Conservation (phyloP, 2,329 filamentous ascomycete species). For the Penicillium concentricum region DNA sequence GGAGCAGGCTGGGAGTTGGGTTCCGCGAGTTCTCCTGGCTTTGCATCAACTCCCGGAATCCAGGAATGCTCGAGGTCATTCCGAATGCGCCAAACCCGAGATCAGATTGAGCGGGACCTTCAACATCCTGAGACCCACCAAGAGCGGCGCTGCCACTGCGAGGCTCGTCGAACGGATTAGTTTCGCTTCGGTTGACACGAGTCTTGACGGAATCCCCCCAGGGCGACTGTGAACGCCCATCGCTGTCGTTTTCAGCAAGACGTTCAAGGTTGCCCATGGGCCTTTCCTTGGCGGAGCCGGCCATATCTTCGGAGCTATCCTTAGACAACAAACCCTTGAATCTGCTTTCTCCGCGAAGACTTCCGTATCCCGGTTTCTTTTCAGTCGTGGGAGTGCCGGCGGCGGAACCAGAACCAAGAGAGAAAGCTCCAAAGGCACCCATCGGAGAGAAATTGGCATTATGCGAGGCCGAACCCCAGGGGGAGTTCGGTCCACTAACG, state of each 20-base stretch:
- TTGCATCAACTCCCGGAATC: conserved; percentile 58
- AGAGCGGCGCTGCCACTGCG: conserved; percentile 64
- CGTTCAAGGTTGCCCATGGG: conserved; percentile 52
- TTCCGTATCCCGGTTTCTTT: conserved; percentile 68
- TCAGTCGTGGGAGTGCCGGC: conserved; percentile 60
- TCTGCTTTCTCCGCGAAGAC: conserved; percentile 72
- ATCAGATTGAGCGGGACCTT: conserved; percentile 36
- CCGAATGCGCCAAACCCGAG: conserved; percentile 61
- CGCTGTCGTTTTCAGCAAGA: conserved; percentile 52
- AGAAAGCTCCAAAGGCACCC: conserved; percentile 89
- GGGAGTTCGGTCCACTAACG: conserved; percentile 50
- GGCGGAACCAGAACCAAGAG: conserved; percentile 55
- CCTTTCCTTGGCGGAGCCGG: conserved; percentile 55
- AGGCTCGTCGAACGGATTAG: conserved; percentile 53
- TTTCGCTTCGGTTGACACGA: conserved; percentile 49
- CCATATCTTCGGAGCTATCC: conserved; percentile 67
- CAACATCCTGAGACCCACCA: conserved; percentile 71
- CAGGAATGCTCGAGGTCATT: conserved; percentile 57
- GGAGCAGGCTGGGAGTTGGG: conserved; percentile 52
- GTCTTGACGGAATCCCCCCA: conserved; percentile 52
- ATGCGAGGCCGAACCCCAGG: conserved; percentile 61
- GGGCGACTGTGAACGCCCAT: conserved; percentile 48
- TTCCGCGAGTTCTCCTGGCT: conserved; percentile 59
- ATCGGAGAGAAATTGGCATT: conserved; percentile 67
- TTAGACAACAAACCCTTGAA: conserved; percentile 83